phyloP scores from a whole-genome alignment of 2,329 filamentous ascomycete species.

The Trichophyton benhamiae region DNA sequence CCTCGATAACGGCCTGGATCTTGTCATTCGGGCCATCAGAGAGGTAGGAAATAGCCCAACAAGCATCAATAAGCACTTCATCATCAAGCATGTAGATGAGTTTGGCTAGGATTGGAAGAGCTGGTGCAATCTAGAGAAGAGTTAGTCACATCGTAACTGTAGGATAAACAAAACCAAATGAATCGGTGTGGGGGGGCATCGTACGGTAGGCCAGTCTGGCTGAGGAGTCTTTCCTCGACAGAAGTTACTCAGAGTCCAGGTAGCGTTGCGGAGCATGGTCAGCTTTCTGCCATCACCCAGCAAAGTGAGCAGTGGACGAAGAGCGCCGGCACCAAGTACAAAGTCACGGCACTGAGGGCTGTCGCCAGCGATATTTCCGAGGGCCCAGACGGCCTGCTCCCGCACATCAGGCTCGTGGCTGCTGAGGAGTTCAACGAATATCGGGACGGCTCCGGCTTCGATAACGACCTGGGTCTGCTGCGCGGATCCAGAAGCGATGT shows the following conservation, averaged over 20 bases:
- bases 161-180: constrained; percentile 3
- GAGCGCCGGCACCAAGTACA: constrained; percentile 78
- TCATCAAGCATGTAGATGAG: constrained; percentile 97
- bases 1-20: constrained; percentile 98
- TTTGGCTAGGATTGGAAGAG: constrained; percentile 88
- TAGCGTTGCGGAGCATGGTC: constrained; percentile 97
- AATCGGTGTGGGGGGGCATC: constrained; percentile 29
- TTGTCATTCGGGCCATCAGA: constrained; percentile 98
- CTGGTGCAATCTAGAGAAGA: constrained; percentile 65
- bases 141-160: constrained; percentile 14
- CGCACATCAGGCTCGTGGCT: constrained; percentile 96
- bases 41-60: constrained; percentile 98
- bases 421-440: constrained; percentile 90
- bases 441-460: constrained; percentile 92
- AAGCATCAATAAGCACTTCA: constrained; percentile 95
- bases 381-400: constrained; percentile 95
- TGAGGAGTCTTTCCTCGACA: constrained; percentile 98
- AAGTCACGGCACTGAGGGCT: constrained; percentile 96
- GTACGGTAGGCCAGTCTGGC: constrained; percentile 90
- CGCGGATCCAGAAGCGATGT: constrained; percentile 95
- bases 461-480: constrained; percentile 98
- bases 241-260: constrained; percentile 99
- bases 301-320: constrained; percentile 77
- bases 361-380: constrained; percentile 97
- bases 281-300: constrained; percentile 96